A percentile compares a stretch with the other conserved stretches of the same genome.
These are phyloP conservation scores for Lentithecium fluviatile DNA, from an alignment of 495 filamentous ascomycete genomes.

Conservation along the genomic window DNA sequence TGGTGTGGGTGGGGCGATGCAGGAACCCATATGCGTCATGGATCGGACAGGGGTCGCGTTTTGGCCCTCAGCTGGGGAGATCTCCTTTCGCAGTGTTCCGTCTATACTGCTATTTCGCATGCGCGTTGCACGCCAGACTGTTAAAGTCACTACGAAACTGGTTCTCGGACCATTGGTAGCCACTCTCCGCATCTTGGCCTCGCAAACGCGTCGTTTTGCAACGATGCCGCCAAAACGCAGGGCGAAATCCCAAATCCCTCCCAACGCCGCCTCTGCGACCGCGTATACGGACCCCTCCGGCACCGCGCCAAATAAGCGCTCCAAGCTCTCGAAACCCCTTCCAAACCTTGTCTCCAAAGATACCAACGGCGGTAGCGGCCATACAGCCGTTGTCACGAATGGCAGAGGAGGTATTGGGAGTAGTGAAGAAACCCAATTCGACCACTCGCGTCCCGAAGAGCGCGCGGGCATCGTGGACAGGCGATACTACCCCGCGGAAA, in stretches of 20 bases:
- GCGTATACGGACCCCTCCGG: constrained; percentile 25
- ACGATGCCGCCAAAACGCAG: constrained; percentile 32
- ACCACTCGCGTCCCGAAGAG: constrained; percentile 40
- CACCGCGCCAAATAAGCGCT: constrained; percentile 30
- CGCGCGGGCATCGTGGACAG: constrained; percentile 47
- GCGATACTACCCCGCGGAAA: constrained; percentile 80
- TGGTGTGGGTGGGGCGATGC: constrained; percentile 2
- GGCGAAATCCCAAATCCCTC: constrained; percentile 6
- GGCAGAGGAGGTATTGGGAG: neutral
- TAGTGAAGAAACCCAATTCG: constrained; percentile 21
- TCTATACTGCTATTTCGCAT: neutral
- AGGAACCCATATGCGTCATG: constrained; percentile 20
- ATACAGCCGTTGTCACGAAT: no score
- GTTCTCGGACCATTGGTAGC: no score
- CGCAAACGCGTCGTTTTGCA: neutral
- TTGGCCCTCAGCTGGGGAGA: neutral
- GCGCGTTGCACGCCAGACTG: no score
- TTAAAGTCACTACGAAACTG: no score
- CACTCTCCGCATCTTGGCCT: no score
- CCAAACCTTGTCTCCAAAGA: neutral
- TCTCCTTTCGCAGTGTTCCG: neutral
- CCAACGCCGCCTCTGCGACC: constrained; percentile 21
- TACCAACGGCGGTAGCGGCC: neutral
- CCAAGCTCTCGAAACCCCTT: constrained; percentile 11
- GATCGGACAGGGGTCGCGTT: constrained; percentile 15